Base-by-base conservation (phyloP, 768 basidiomycete genomes). In the Mycena epipterygia region DNA sequence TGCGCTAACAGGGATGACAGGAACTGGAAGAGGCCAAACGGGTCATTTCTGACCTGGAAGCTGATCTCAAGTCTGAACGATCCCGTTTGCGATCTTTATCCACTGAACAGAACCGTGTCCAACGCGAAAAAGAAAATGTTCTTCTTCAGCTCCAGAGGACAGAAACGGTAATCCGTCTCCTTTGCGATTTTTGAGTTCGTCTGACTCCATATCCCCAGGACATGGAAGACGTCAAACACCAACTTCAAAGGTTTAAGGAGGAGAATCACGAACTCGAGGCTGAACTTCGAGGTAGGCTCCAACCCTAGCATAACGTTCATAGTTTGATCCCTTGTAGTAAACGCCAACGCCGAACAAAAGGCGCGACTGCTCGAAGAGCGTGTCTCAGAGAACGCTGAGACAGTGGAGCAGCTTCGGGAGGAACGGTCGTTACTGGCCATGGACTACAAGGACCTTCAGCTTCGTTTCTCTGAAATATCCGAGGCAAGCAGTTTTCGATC, bases 371-470 rank as follows among this genome's bases (percentile, higher is more conserved):
- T 95, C 16, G 91, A 93, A 77, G 82, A 80, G 51, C 91, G 88
- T 65, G 90, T 94, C 14, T 80, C 86, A 14, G 91, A 93, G 79
- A 96, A 95, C 67, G 80, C 84, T 0, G 88, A 89, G 67, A 88
- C 89, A 3, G 93, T 95, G 55, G 89, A 94, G 30, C 89, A 92
- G 33, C 83, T 96, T 35, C 89, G 95, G 25, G 88, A 92, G 69
- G 95, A 96, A 75, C 91, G 94, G 5, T 87, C 91, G 32, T 77
- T 91, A 55, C 88, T 96, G 29, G 86, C 85, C 12, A 79, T 82
- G 19, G 93, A 95, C 73, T 89, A 95, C 76, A 93, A 92, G 77
- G 85, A 88, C 52, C 85, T 96, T 33, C 93, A 95, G 76, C 86
- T 85, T 25, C 89, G 87, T 23, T 91, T 91, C 73, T 79, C 88